Evolutionary conservation across 257 asterid species (phyloP).

Genomic region (Verbascum thapsus): DNA sequence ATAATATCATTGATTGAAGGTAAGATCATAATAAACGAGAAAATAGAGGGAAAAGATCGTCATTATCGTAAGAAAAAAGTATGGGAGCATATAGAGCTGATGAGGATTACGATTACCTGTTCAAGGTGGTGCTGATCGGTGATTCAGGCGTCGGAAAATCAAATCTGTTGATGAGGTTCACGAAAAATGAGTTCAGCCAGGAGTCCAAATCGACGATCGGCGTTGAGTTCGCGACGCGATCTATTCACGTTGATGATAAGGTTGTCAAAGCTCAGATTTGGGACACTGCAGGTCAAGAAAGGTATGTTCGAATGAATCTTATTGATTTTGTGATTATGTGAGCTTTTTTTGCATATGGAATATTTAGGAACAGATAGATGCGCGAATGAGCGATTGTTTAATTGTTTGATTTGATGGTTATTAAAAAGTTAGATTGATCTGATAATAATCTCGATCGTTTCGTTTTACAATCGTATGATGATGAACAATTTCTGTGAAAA

Average conservation of each 20-base stretch:
- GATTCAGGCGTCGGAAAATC: constrained; percentile 92
- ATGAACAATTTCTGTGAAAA: too few relatives aligned
- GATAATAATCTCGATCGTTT: not conserved
- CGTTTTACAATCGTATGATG: too few relatives aligned
- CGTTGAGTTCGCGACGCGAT: constrained; percentile 82
- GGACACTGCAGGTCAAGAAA: constrained; percentile 93
- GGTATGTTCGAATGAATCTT: constrained; percentile 37
- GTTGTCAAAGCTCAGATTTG: constrained; percentile 86
- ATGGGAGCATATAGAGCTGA: constrained; percentile 79
- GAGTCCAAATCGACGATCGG: constrained; percentile 84
- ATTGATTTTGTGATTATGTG: not conserved
- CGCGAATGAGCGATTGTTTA: not conserved
- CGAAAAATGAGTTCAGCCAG: constrained; percentile 77
- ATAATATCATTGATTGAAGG: too few relatives aligned
- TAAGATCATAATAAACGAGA: too few relatives aligned
- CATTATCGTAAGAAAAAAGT: constrained; percentile 10
- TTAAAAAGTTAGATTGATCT: too few relatives aligned
- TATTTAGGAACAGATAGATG: not conserved
- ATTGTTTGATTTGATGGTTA: too few relatives aligned
- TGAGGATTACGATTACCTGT: constrained; percentile 83
- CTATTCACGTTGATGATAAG: constrained; percentile 73
- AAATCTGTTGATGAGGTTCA: constrained; percentile 70
- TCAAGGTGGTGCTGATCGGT: constrained; percentile 80
- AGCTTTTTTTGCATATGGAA: not conserved
- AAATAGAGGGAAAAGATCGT: not conserved